These are phyloP conservation scores for Senna tora DNA, from an alignment of 306 rosid genomes.

Conservation along the genomic window DNA sequence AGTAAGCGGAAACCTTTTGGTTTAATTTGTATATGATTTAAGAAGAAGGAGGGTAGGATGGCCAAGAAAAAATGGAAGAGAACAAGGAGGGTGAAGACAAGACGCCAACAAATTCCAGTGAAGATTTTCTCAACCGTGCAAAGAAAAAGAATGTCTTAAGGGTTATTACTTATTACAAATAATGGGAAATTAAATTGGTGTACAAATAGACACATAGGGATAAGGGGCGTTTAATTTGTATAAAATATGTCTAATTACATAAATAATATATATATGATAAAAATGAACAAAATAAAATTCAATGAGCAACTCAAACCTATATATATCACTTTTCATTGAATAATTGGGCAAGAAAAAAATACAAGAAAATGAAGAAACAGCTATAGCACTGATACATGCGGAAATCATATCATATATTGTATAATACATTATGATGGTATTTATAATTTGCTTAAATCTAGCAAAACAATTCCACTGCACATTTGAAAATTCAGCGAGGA, in stretches of 20 bases:
- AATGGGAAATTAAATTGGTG: conserved; percentile 34
- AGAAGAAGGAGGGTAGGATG: conserved; percentile 31
- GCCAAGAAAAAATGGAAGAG: conserved; percentile 38
- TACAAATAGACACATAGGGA: conserved; percentile 14
- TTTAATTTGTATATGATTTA: conserved; percentile 43
- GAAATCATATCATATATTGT: too few relatives aligned
- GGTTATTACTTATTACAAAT: conserved; percentile 38
- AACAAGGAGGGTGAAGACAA: conserved; percentile 60
- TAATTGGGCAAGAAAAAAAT: neutral
- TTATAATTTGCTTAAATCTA: neutral
- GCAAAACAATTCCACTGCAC: neutral
- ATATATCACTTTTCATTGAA: neutral
- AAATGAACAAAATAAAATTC: too few relatives aligned
- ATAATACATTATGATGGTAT: neutral
- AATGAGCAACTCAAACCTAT: neutral
- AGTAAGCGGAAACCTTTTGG: conserved; percentile 49
- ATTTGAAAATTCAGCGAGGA: neutral
- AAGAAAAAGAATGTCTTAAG: conserved; percentile 44
- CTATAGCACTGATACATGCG: too few relatives aligned
- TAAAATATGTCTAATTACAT: too few relatives aligned
- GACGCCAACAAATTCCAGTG: conserved; percentile 51
- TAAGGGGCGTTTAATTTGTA: conserved; percentile 68
- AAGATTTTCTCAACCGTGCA: conserved; percentile 61
- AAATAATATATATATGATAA: too few relatives aligned
- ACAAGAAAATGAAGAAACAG: neutral